These are phyloP conservation scores for Penicillium oxalicum DNA, from an alignment of 2,329 filamentous ascomycete species.

Conservation along the genomic window DNA sequence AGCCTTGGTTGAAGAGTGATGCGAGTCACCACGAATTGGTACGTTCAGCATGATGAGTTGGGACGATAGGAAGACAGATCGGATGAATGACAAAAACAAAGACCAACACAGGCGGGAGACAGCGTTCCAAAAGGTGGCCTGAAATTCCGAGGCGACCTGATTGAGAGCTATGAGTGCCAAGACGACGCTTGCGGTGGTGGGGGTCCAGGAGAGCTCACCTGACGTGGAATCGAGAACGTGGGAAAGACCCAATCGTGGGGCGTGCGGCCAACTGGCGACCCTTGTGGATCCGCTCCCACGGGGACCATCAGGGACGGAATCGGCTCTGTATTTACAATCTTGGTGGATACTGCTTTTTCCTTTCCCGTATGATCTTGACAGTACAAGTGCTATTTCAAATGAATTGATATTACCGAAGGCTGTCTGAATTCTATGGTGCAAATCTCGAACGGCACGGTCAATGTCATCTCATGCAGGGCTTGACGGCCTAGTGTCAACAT, in stretches of 20 bases:
- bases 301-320: not conserved
- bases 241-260: not conserved
- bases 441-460: no score
- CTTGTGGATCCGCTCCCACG: not conserved
- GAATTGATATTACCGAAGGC: no score
- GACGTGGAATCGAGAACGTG: slow-evolving; percentile 9
- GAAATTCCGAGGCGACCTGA: slow-evolving; percentile 4
- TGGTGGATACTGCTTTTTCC: no score
- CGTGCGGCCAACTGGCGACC: not conserved
- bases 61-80: slow-evolving; percentile 5
- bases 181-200: slow-evolving; percentile 20
- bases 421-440: no score
- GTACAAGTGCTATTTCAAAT: no score
- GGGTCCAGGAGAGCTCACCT: slow-evolving; percentile 12
- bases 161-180: slow-evolving; percentile 18
- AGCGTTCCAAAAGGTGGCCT: slow-evolving; percentile 11
- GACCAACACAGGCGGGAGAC: not conserved
- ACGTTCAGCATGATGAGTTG: slow-evolving; percentile 40
- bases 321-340: no score
- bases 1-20: slow-evolving; percentile 70
- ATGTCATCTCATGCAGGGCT: no score
- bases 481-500: no score
- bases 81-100: not conserved
- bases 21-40: slow-evolving; percentile 38
- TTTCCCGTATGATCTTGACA: no score